Conservation (phyloP, 345 rosid genomes). For the Murraya koenigii region DNA sequence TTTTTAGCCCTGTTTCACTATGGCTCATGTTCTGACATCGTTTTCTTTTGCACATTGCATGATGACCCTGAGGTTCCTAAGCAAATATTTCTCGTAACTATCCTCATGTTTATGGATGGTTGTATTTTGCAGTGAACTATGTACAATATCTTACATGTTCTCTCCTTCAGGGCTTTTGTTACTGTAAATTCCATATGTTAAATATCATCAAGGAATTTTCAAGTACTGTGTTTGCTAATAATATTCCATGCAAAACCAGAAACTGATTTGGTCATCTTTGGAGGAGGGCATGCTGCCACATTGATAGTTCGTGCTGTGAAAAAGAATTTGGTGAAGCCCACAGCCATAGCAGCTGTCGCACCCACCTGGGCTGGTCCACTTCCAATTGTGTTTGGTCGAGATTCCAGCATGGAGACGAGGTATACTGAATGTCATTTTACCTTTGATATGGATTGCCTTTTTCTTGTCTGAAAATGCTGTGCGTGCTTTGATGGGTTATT, state of each 20-base stretch:
- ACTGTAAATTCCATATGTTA: background rate
- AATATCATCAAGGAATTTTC: background rate
- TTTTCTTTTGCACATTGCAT: background rate
- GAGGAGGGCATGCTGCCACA: slow-evolving; percentile 93
- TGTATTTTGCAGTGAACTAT: background rate
- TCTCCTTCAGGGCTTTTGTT: background rate
- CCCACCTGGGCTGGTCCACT: slow-evolving; percentile 97
- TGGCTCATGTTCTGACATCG: background rate
- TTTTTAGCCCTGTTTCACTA: background rate
- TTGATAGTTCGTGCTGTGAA: slow-evolving; percentile 61
- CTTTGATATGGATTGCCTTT: background rate
- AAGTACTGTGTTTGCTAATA: slow-evolving; percentile 17
- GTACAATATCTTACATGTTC: background rate
- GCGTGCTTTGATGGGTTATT: background rate
- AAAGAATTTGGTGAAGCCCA: slow-evolving; percentile 74
- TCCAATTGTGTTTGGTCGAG: slow-evolving; percentile 90
- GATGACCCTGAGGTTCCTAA: background rate
- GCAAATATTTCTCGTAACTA: background rate
- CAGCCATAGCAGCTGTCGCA: slow-evolving; percentile 84
- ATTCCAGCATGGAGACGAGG: slow-evolving; percentile 83
- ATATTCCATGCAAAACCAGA: slow-evolving; percentile 29
- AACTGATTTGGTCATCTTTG: slow-evolving; percentile 61
- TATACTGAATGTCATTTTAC: slow-evolving; percentile 20
- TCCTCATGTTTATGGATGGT: background rate
- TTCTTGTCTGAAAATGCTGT: background rate